Evolutionary conservation across 2,329 filamentous ascomycete genomes (phyloP), one percentile per base, ranked within the genome.

Genomic region (Trichoderma citrinoviride): DNA sequence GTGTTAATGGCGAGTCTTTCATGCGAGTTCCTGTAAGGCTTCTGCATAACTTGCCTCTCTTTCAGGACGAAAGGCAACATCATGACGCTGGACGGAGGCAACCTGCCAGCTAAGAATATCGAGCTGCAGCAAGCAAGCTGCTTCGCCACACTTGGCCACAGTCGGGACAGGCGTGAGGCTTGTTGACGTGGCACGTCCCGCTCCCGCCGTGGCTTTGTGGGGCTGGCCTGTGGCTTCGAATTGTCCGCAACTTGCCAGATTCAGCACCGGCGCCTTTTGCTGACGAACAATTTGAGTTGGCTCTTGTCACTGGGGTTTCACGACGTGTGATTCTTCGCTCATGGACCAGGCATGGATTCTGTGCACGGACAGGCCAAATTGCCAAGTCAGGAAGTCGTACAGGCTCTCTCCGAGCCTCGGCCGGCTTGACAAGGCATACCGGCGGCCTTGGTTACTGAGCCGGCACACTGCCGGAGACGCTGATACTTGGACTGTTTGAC

Each of bases 181-280:
- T 72, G 77, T 78, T 78, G 78, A 81, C 79, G 79, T 81, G 79
- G 78, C 79, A 78, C 67, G 64, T 71, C 66, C 69, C 69, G 74
- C 74, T 61, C 47, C 58, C 58, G 73, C 68, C 67, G 67, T 68
- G 66, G 67, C 41, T 37, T 37, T 10, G 64, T 64, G 64, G 64
- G 58, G 64, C 64, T 63, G 60, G 50, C 29, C 52, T 68, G 69
- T 69, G 69, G 67, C 68, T 44, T n/a, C n/a, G n/a, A n/a, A n/a
- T n/a, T 69, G 64, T 66, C 63, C 27, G 25, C 49, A 50, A 44
- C 41, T 56, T 27, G 43, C 53, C 46, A 44, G 46, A 50, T 64
- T 7, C 33, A 21, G 19, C 41, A 27, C 21, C 27, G 41, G 21
- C 27, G 50, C 52, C 19, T 60, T 25, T 47, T 52, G 60, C 60